Evolutionary conservation across 495 filamentous ascomycete genomes (phyloP).

Genomic region (Friedmanniomyces endolithicus): DNA sequence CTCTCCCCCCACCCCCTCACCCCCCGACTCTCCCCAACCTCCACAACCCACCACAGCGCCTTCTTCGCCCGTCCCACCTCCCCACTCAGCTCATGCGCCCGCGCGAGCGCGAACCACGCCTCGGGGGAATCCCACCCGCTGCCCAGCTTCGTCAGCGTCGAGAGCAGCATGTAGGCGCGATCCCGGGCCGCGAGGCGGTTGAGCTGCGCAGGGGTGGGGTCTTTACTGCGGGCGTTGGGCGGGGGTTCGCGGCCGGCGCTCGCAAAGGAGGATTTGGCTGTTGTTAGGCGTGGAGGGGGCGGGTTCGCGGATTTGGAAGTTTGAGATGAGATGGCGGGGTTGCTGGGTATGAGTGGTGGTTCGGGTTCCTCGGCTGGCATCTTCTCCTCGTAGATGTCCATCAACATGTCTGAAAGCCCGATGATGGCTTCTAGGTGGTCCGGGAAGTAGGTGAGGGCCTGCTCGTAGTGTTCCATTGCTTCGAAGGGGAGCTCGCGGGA

Average conservation of each 20-base stretch:
- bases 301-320: background rate
- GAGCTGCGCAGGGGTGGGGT: slow-evolving; percentile 44
- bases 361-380: slow-evolving; percentile 34
- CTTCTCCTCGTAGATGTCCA: slow-evolving; percentile 69
- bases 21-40: slow-evolving; percentile 54
- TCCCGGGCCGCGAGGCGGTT: slow-evolving; percentile 76
- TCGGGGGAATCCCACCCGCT: slow-evolving; percentile 85
- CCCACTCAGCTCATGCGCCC: slow-evolving; percentile 71
- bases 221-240: slow-evolving; percentile 33
- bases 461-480: slow-evolving; percentile 64
- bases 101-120: slow-evolving; percentile 80
- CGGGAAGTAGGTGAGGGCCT: slow-evolving; percentile 57
- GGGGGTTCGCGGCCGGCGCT: slow-evolving; percentile 12
- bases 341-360: background rate
- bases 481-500: slow-evolving; percentile 49
- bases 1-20: slow-evolving; percentile 48
- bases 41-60: slow-evolving; percentile 65
- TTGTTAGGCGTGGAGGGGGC: background rate
- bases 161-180: slow-evolving; percentile 70
- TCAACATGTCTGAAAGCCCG: slow-evolving; percentile 65
- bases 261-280: slow-evolving; percentile 4
- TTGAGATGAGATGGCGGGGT: background rate
- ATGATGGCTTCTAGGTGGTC: slow-evolving; percentile 74
- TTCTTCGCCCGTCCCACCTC: slow-evolving; percentile 73
- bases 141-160: slow-evolving; percentile 70